These are phyloP conservation scores for Naganishia randhawae DNA, from an alignment of 768 basidiomycete species.

Conservation along the genomic window DNA sequence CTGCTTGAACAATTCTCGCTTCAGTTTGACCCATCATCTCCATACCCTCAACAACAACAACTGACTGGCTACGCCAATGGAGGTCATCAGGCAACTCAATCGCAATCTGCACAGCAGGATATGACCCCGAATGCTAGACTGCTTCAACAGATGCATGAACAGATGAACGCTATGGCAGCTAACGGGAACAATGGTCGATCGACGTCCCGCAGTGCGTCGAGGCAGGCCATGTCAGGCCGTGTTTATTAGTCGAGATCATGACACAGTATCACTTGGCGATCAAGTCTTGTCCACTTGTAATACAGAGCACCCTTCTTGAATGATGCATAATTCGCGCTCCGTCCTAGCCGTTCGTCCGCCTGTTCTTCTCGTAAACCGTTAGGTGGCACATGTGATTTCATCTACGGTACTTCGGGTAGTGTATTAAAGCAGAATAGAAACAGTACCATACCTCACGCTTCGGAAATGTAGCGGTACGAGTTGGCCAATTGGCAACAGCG, in stretches of 20 bases:
- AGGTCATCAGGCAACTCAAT: constrained; percentile 20
- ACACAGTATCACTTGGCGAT: background rate
- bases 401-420: too few relatives aligned
- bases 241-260: constrained; percentile 10
- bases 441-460: too few relatives aligned
- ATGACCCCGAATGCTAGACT: constrained; percentile 16
- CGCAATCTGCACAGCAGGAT: constrained; percentile 20
- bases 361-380: too few relatives aligned
- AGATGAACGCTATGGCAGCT: constrained; percentile 21
- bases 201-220: constrained; percentile 4
- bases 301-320: background rate
- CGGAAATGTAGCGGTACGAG: too few relatives aligned
- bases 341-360: too few relatives aligned
- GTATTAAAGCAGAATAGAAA: too few relatives aligned
- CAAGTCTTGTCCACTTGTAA: background rate
- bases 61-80: constrained; percentile 9
- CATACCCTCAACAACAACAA: constrained; percentile 29
- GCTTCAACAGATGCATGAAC: constrained; percentile 24
- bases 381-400: too few relatives aligned
- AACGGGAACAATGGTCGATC: constrained; percentile 7
- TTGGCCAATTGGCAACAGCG: too few relatives aligned
- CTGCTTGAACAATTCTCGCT: constrained; percentile 15
- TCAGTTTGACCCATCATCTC: constrained; percentile 20
- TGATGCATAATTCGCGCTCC: constrained; percentile 5
- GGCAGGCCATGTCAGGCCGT: constrained; percentile 20